Base-by-base conservation (phyloP, 2,329 filamentous ascomycete genomes). In the Leptographium flavum region DNA sequence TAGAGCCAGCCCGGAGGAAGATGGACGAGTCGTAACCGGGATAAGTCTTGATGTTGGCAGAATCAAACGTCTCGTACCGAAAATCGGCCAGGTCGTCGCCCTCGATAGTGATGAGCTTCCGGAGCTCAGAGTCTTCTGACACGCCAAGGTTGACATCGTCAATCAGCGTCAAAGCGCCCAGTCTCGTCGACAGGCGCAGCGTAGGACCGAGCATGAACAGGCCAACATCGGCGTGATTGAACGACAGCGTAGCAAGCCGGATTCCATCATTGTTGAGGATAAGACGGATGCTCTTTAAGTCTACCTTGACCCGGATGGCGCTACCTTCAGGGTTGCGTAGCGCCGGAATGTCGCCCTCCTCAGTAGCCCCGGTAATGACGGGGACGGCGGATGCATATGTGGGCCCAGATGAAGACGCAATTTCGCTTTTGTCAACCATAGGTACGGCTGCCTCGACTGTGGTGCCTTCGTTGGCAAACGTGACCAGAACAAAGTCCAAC, bases 241-340 rank as follows among this genome's bases (percentile, higher is more conserved):
- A 78, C 45, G 87, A 92, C 17, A 98, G 65, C 0, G 92, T 98
- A 25, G 92, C 92, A 25, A 99, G 72, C 23, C 92, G 79, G 47
- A 96, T 93, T 0, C 92, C 92, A 59, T 99, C 93, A 52, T 98
- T 96, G 60, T 99, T 99, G 45, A 99, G 70, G 50, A 98, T 90
- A 25, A 98, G 71, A 3, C 87, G 79, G 51, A 99, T 94, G 66
- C 84, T 88, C 65, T 94, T 93, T 50, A 99, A 67, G 50, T 95
- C 83, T 36, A 93, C 81, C 62, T 94, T 94, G 61, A 99, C 90
- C 22, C 87, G 79, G 52, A 98, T 92, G 51, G 92, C 93, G 46
- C 84, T 83, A 25, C 67, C 67, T 14, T 61, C 60, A 5, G 30
- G n/a, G 8, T 7, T n/a, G n/a, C n/a, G n/a, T n/a, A n/a, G n/a